Base-by-base conservation (phyloP, 768 basidiomycete genomes). In the Auricularia sp. region DNA sequence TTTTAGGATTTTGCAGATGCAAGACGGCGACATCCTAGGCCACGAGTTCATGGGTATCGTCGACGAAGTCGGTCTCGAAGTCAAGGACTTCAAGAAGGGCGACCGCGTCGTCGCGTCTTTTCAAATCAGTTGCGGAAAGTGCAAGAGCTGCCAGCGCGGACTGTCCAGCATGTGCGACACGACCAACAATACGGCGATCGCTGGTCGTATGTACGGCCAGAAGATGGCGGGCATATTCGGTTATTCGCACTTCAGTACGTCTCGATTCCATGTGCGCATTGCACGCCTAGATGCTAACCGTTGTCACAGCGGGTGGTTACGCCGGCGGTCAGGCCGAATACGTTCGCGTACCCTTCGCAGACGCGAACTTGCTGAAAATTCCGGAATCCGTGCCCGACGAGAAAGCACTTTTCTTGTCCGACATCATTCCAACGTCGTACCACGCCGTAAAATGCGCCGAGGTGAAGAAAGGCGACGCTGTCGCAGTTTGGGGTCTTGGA, bases 41-140 rank as follows among this genome's bases (percentile, higher is more conserved):
- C 89, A 89, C 71, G 88, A 89, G 81, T 84, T 84, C 72, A 87
- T 87, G 85, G 89, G 89, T 2, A 73, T 82, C 42, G 82, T 90
- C 37, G 86, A 88, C 67, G 79, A 81, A 63, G 76, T 89, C 42
- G 89, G 89, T 0, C 80, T 83, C 0, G 82, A 78, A 64, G 85
- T 90, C n/a, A 82, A 73, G 45, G 83, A 85, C 59, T 73, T 89
- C 65, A 75, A 80, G 36, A 68, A 77, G 13, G 90, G 89, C 21
- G 84, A 91, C 69, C 82, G 88, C 29, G 89, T 90, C 63, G 89
- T 91, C n/a, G 81, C 83, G 0, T 85, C 85, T 2, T 91, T 91
- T 83, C 88, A 90, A 71, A 85, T 88, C 63, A 86, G 87, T 0
- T 90, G 89, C 69, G 65, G 65, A 68, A 79, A 82, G 61, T 90